Percentiles rank a stretch among this genome's conserved stretches.
Conservation (phyloP, 768 basidiomycete species). For the Suillus variegatus region DNA sequence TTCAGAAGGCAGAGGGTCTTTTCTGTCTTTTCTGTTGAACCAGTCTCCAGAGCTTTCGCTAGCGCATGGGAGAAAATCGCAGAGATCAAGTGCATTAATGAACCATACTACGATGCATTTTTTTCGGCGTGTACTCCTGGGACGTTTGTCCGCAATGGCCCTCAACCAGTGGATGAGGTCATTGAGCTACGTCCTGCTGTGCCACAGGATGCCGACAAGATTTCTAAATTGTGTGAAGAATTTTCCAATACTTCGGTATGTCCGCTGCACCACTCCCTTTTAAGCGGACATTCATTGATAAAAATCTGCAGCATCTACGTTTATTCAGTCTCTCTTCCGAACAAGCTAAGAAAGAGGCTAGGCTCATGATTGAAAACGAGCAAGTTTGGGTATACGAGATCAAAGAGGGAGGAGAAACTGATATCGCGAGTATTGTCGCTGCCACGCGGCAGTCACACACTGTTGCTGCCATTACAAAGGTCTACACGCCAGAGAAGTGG, state of each 20-base stretch:
- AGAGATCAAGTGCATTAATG: conserved; percentile 35
- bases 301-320: conserved; percentile 44
- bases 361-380: conserved; percentile 47
- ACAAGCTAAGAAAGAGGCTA: conserved; percentile 44
- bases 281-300: conserved; percentile 1
- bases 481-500: conserved; percentile 50
- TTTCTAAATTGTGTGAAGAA: conserved; percentile 48
- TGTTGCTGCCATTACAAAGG: conserved; percentile 59
- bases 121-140: conserved; percentile 45
- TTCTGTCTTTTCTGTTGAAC: conserved; percentile 59
- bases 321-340: conserved; percentile 45
- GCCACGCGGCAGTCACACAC: conserved; percentile 52
- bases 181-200: conserved; percentile 38
- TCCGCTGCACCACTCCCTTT: conserved; percentile 12
- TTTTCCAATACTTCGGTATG: conserved; percentile 56
- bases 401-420: conserved; percentile 22
- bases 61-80: conserved; percentile 45
- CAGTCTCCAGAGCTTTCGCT: conserved; percentile 44
- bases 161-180: conserved; percentile 34
- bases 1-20: conserved; percentile 48
- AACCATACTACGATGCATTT: conserved; percentile 54
- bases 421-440: conserved; percentile 52
- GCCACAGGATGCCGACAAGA: conserved; percentile 37
- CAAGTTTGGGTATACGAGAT: conserved; percentile 56
- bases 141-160: conserved; percentile 29